A percentile compares a stretch with the other conserved stretches of the same genome.
Conservation (phyloP, 768 basidiomycete species). For the Dendrothele bispora region DNA sequence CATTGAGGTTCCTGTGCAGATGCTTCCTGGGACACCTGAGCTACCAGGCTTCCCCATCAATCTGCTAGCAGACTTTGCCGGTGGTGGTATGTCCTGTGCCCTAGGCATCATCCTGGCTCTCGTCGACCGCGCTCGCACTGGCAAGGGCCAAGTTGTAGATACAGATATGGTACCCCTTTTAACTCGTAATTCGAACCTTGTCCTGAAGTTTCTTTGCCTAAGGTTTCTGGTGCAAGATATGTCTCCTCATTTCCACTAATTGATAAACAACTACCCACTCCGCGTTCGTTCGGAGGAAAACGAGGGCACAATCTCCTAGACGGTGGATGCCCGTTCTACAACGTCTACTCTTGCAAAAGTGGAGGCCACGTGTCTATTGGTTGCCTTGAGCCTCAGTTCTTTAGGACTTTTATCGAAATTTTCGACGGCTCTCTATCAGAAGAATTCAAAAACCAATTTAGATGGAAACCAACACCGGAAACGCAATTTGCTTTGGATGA, state of each 20-base stretch:
- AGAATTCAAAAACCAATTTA: conserved; percentile 40
- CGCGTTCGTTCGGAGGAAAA: conserved; percentile 33
- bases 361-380: conserved; percentile 77
- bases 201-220: not conserved
- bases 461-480: conserved; percentile 55
- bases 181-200: not conserved
- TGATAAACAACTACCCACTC: conserved; percentile 19
- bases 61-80: conserved; percentile 78
- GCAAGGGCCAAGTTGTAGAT: conserved; percentile 68
- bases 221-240: conserved; percentile 83
- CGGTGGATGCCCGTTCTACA: conserved; percentile 79
- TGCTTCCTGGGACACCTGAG: conserved; percentile 62
- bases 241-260: conserved; percentile 70
- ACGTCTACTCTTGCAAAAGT: conserved; percentile 70
- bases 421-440: conserved; percentile 56
- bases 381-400: conserved; percentile 76
- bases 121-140: conserved; percentile 45
- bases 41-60: conserved; percentile 77
- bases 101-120: conserved; percentile 51
- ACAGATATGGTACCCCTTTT: conserved; percentile 72
- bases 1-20: conserved; percentile 32
- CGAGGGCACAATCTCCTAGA: conserved; percentile 67
- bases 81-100: conserved; percentile 50
- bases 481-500: conserved; percentile 45
- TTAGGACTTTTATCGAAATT: conserved; percentile 53